phyloP scores from a whole-genome alignment of 345 rosid species.

The Psidium friedrichsthalianum region DNA sequence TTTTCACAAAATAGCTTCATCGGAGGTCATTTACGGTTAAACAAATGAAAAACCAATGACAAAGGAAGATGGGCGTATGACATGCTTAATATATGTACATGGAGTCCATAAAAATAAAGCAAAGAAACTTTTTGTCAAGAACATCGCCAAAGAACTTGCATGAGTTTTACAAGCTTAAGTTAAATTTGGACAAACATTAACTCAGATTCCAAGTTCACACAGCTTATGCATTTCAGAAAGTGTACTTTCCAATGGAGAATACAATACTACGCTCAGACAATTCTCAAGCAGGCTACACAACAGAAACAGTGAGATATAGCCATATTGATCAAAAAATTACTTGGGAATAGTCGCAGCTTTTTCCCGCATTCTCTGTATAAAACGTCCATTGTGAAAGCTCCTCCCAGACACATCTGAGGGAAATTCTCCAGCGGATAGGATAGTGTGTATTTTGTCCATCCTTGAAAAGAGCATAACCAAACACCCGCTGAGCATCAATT shows the following conservation, averaged over 20 bases:
- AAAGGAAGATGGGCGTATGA: neutral
- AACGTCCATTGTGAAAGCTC: slow-evolving; percentile 55
- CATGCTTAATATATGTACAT: neutral
- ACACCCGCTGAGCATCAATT: slow-evolving; percentile 40
- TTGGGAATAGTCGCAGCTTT: slow-evolving; percentile 38
- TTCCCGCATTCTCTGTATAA: slow-evolving; percentile 41
- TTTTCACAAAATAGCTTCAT: neutral
- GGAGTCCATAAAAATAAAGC: neutral
- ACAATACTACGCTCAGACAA: neutral
- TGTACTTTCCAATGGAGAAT: neutral
- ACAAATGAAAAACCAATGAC: neutral
- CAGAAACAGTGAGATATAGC: neutral
- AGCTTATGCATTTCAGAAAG: neutral
- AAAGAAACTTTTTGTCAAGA: neutral
- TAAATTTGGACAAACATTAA: neutral
- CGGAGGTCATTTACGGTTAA: neutral
- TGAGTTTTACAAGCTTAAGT: neutral
- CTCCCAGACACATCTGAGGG: slow-evolving; percentile 34
- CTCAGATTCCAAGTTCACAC: neutral
- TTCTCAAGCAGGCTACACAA: neutral
- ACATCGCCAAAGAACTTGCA: neutral
- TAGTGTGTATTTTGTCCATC: slow-evolving; percentile 24
- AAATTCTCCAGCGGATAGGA: slow-evolving; percentile 36
- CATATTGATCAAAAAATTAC: slow-evolving; percentile 6
- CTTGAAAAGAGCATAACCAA: slow-evolving; percentile 44